Evolutionary conservation across 2,329 filamentous ascomycete genomes (phyloP), one percentile per base, ranked within the genome.

Genomic region (Zymoseptoria crescenta): DNA sequence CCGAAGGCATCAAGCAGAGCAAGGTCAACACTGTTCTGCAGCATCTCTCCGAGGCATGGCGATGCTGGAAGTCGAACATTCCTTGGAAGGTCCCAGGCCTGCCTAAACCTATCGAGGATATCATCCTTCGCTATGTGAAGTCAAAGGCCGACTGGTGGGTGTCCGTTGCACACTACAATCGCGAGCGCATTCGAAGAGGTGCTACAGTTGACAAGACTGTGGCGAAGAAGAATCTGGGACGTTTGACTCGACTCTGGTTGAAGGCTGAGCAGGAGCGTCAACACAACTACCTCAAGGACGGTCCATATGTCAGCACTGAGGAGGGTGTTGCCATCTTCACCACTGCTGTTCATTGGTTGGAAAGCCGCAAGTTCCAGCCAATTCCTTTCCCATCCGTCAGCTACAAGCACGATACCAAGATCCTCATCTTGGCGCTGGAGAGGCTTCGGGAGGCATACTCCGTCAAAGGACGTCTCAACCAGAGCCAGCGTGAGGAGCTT

Each of bases 121-220:
- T 99, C 68, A 99, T 99, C 69, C 81, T 99, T 62, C 89, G 94
- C 70, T 99, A 99, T 69, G 95, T 99, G 68, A 99, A 99, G 80
- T 93, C 91, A 67, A 99, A 99, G 80, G 94, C 94, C 19, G 94
- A 99, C 74, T 99, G 94, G 95, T 99, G 94, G 94, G 93, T 99
- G 62, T 97, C 92, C 21, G 95, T 99, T 30, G 94, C 94, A 9
- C 94, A 99, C 73, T 99, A 99, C 79, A 99, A 99, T 73, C 88
- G 94, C 69, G 94, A 99, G 78, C 88, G 94, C 74, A 99, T 99
- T 70, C 85, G 94, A 67, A 84, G 94, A 74, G 95, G 94, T 71
- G 95, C 94, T 2, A 99, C 94, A 1, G 94, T 99, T 10, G 94
- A 99, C 74, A 99, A 99, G 80, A 99, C 94, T 2, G 95, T 99